Evolutionary conservation across 306 rosid species (phyloP).

Genomic region (Cucumis melo): DNA sequence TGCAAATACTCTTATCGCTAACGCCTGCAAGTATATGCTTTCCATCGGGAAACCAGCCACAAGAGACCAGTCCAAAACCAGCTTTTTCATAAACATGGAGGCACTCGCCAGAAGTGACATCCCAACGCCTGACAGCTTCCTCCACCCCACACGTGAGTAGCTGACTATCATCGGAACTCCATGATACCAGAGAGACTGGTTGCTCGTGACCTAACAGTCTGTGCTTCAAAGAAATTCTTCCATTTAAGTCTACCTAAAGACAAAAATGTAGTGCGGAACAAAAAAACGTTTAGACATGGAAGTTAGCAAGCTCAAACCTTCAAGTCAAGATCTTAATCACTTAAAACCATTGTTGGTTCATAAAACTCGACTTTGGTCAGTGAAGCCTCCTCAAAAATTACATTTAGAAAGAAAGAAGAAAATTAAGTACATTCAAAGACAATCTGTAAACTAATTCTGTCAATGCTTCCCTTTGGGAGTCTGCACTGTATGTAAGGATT

Average conservation of each 20-base stretch:
- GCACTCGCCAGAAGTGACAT: constrained; percentile 74
- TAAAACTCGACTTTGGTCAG: neutral
- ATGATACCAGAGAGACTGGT: constrained; percentile 65
- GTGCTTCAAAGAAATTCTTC: constrained; percentile 52
- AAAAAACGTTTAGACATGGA: neutral
- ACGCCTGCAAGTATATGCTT: constrained; percentile 68
- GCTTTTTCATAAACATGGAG: constrained; percentile 73
- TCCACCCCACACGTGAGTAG: constrained; percentile 93
- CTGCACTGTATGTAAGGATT: neutral
- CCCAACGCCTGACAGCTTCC: constrained; percentile 91
- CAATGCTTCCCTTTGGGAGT: neutral
- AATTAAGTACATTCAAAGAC: neutral
- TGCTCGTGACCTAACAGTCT: constrained; percentile 69
- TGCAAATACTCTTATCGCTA: constrained; percentile 85
- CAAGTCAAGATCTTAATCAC: neutral
- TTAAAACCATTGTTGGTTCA: neutral
- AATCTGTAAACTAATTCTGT: neutral
- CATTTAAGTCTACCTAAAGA: constrained; percentile 51
- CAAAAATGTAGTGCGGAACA: neutral
- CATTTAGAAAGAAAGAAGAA: neutral
- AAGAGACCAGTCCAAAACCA: constrained; percentile 61
- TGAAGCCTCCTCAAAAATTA: neutral
- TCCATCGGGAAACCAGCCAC: constrained; percentile 95
- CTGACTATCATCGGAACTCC: constrained; percentile 89
- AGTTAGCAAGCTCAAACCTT: neutral